Evolutionary conservation across 2,329 filamentous ascomycete species (phyloP), one percentile per base, ranked within the genome.

Genomic region (Westerdykella sp.): DNA sequence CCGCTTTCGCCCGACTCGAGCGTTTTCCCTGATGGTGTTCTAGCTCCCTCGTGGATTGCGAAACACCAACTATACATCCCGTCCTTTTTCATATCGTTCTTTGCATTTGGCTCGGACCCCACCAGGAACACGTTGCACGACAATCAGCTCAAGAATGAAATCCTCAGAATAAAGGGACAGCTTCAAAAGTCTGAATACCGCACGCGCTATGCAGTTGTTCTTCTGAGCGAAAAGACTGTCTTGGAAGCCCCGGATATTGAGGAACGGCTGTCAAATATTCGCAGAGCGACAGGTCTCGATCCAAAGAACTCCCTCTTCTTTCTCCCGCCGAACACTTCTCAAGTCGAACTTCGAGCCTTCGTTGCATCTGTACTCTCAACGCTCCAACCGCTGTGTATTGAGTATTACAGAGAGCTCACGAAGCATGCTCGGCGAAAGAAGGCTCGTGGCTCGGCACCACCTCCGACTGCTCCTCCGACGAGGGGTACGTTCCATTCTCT

Each of bases 351-450:
- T 16, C 77, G 81, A 47, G 79, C 81, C 6, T 88, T 91, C 51
- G 81, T 85, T 1, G 80, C 84, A 42, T 84, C 79, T 40, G 78
- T 95, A 34, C 73, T 96, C 37, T 73, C 79, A 2, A 78, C 83
- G 1, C 66, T 96, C 36, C 88, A 91, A 46, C 80, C 83, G 1
- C 74, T 82, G 15, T 81, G 87, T 15, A 72, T 91, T 37, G 93
- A 98, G 56, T 95, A 96, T 67, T 97, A 97, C 65, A 78, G 90
- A 37, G 91, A 98, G 56, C 75, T 97, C 11, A 89, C 88, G n/a
- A 90, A 95, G 46, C 91, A 95, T 71, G 78, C 85, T 9, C 81
- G 90, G 53, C 85, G 93, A 63, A 97, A 97, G 73, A 84, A 87
- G 53, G 84, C 85, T 37, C 79, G 89, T 45, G 85, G 87, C 6